Evolutionary conservation across 129 eudicot species (phyloP).

Genomic region (Dittrichia graveolens): DNA sequence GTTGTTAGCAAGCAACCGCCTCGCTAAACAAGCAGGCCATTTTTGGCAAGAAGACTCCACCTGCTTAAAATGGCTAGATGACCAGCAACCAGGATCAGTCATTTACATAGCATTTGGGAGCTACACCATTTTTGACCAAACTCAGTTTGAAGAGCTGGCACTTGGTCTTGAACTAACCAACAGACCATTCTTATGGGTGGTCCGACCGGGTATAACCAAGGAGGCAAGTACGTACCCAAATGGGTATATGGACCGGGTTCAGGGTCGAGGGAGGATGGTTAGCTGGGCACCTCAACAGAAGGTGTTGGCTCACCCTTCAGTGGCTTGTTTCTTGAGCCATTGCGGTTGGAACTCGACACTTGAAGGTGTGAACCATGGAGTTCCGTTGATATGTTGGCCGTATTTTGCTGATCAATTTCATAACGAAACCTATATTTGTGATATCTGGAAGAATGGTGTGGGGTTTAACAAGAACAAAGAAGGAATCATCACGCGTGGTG

Average conservation of each 20-base stretch:
- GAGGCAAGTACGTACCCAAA: conserved; percentile 31
- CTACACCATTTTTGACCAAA: conserved; percentile 45
- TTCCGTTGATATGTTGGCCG: conserved; percentile 72
- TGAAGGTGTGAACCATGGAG: conserved; percentile 56
- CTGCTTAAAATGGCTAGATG: conserved; percentile 63
- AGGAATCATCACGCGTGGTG: conserved; percentile 32
- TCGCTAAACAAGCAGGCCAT: conserved; percentile 37
- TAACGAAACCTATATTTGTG: conserved; percentile 41
- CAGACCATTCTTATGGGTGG: conserved; percentile 59
- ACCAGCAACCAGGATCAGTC: conserved; percentile 46
- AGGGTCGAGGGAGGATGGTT: conserved; percentile 41
- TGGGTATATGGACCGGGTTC: conserved; percentile 33
- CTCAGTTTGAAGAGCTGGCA: conserved; percentile 56
- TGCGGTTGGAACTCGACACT: conserved; percentile 72
- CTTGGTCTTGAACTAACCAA: conserved; percentile 49
- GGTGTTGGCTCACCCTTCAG: conserved; percentile 59
- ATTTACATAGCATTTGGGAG: conserved; percentile 69
- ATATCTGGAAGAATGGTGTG: conserved; percentile 47
- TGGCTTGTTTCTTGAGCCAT: conserved; percentile 61
- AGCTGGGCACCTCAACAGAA: conserved; percentile 78
- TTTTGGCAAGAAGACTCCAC: conserved; percentile 51
- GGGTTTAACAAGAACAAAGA: conserved; percentile 31
- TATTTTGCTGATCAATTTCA: conserved; percentile 52
- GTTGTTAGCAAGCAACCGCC: conserved; percentile 31
- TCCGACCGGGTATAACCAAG: conserved; percentile 35